A percentile compares a stretch with the other conserved stretches of the same genome.
Conservation (phyloP, 305 asterid species). For the Fraxinus angustifolia region DNA sequence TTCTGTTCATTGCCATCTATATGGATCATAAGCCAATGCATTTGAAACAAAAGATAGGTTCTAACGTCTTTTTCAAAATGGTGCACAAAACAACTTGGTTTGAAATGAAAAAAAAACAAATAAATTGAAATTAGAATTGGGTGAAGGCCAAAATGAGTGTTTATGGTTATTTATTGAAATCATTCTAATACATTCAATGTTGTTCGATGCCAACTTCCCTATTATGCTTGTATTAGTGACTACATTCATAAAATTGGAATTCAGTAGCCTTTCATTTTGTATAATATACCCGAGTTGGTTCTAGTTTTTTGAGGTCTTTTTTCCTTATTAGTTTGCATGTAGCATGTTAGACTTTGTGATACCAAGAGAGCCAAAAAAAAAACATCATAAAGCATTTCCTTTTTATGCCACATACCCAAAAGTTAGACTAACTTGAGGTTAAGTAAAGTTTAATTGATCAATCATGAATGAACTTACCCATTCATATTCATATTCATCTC, state of each 20-base stretch:
- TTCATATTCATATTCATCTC: background rate
- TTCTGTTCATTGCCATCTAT: background rate
- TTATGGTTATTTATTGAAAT: background rate
- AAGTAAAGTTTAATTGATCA: background rate
- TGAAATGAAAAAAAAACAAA: background rate
- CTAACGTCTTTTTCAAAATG: background rate
- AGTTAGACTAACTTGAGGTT: background rate
- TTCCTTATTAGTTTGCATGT: background rate
- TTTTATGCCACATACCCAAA: background rate
- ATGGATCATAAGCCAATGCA: background rate
- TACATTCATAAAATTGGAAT: background rate
- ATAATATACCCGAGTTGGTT: background rate
- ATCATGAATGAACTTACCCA: background rate
- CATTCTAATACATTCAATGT: background rate
- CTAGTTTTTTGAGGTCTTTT: background rate
- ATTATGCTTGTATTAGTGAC: background rate
- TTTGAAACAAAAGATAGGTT: background rate
- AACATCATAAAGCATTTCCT: background rate
- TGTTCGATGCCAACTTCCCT: background rate
- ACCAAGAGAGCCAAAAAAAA: background rate
- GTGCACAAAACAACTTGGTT: background rate
- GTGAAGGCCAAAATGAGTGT: background rate
- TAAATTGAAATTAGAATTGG: background rate
- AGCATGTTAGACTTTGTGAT: background rate
- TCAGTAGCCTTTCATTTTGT: background rate